phyloP scores from a whole-genome alignment of 371 early-diverging fungal species.

The Dentiscutata heterogama region DNA sequence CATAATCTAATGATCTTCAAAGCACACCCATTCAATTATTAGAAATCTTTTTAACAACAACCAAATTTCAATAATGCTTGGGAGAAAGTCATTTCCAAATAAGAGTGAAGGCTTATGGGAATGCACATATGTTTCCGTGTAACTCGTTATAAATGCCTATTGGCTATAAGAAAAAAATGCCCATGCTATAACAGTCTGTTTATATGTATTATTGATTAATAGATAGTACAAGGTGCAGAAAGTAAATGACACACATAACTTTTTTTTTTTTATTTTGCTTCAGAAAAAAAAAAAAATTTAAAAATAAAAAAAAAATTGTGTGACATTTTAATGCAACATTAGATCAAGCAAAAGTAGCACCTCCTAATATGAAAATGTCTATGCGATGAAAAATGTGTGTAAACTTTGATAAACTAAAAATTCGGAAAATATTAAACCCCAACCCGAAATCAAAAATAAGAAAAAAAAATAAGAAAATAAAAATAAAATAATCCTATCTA shows the following conservation, averaged over 20 bases:
- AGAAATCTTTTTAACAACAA: too few species aligned
- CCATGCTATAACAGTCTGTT: not conserved
- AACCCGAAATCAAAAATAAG: not conserved
- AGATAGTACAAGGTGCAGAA: conserved; percentile 1
- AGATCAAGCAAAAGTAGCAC: too few species aligned
- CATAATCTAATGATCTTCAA: too few species aligned
- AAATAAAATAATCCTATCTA: not conserved
- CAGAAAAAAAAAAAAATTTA: not conserved
- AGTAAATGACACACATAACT: not conserved
- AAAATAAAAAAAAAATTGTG: not conserved
- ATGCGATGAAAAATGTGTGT: conserved; percentile 9
- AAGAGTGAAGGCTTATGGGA: conserved; percentile 4
- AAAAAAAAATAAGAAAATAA: not conserved
- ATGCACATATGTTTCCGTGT: conserved; percentile 5
- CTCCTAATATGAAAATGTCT: not conserved
- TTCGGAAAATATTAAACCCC: not conserved
- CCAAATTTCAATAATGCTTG: too few species aligned
- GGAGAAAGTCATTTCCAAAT: not conserved
- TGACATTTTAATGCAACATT: not conserved
- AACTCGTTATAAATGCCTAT: not conserved
- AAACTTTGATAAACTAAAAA: not conserved
- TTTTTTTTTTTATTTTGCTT: conserved; percentile 10
- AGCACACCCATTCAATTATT: too few species aligned
- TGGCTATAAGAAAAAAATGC: not conserved
- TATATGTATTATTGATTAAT: not conserved